Evolutionary conservation across 495 filamentous ascomycete genomes (phyloP).

Genomic region (Penicillium salamii): DNA sequence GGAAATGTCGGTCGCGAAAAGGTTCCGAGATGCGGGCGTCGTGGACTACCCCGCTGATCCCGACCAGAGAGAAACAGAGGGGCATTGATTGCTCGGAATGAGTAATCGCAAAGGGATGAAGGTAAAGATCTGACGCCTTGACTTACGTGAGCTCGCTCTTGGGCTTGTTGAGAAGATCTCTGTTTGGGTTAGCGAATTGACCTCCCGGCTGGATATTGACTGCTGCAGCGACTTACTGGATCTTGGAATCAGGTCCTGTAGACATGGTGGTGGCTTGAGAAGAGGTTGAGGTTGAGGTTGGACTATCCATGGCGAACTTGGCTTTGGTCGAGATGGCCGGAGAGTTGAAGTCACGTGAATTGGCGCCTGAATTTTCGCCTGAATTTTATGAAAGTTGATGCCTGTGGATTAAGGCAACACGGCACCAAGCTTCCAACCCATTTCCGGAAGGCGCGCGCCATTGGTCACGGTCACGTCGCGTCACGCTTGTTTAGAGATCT

Average conservation of each 20-base stretch:
- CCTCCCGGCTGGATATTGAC: slow-evolving; percentile 7
- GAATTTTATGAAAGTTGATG: too few species aligned
- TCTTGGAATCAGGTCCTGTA: slow-evolving; percentile 59
- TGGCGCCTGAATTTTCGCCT: not conserved
- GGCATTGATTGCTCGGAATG: not conserved
- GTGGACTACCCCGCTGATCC: slow-evolving; percentile 8
- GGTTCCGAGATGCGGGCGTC: slow-evolving; percentile 9
- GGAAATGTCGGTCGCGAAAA: slow-evolving; percentile 6
- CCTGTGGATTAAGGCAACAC: too few species aligned
- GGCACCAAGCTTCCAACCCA: not conserved
- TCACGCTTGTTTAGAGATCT: slow-evolving; percentile 41
- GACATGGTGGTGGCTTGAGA: slow-evolving; percentile 49
- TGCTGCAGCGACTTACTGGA: slow-evolving; percentile 58
- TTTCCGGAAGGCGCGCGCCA: slow-evolving; percentile 31
- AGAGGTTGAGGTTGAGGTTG: not conserved
- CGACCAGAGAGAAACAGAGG: slow-evolving; percentile 9
- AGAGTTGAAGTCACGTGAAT: not conserved
- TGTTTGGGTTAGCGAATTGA: slow-evolving; percentile 30
- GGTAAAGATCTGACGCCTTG: not conserved
- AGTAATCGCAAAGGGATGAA: not conserved
- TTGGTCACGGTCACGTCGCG: slow-evolving; percentile 49
- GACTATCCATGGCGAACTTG: not conserved
- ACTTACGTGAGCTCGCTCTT: slow-evolving; percentile 78
- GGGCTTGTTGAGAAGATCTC: slow-evolving; percentile 78
- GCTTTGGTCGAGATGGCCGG: not conserved